Conservation (phyloP, 306 rosid species). For the Carpinus viminea region DNA sequence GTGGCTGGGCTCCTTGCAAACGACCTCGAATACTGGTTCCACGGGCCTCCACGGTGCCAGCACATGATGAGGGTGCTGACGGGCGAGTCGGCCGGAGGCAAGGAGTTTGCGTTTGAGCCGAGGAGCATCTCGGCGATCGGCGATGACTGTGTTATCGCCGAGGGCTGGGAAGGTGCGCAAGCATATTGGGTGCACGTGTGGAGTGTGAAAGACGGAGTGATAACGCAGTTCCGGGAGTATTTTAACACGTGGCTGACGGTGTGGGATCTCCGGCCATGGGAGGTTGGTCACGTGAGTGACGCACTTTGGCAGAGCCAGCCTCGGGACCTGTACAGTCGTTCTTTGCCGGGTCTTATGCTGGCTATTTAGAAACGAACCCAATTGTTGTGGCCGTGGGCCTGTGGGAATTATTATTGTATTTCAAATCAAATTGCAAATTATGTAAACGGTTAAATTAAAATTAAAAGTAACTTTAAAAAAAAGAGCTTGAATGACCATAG, state of each 20-base stretch:
- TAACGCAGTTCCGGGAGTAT: conserved; percentile 78
- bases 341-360: conserved; percentile 71
- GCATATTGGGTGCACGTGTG: conserved; percentile 94
- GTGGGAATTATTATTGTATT: too few relatives aligned
- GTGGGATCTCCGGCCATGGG: conserved; percentile 68
- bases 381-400: neutral
- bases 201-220: conserved; percentile 64
- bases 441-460: neutral
- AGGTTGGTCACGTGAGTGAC: conserved; percentile 30
- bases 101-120: conserved; percentile 73
- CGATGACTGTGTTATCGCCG: conserved; percentile 54
- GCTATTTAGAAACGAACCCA: conserved; percentile 51
- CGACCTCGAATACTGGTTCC: conserved; percentile 97
- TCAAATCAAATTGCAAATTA: neutral
- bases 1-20: conserved; percentile 55
- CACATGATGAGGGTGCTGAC: conserved; percentile 94
- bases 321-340: conserved; percentile 62
- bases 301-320: conserved; percentile 91
- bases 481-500: too few relatives aligned
- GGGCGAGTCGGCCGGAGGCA: conserved; percentile 46
- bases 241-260: conserved; percentile 94
- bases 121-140: conserved; percentile 54
- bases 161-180: conserved; percentile 88
- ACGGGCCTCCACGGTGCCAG: conserved; percentile 85
- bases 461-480: too few relatives aligned